phyloP scores from a whole-genome alignment of 1,284 basidiomycete genomes.

The Microbotryum violaceum region DNA sequence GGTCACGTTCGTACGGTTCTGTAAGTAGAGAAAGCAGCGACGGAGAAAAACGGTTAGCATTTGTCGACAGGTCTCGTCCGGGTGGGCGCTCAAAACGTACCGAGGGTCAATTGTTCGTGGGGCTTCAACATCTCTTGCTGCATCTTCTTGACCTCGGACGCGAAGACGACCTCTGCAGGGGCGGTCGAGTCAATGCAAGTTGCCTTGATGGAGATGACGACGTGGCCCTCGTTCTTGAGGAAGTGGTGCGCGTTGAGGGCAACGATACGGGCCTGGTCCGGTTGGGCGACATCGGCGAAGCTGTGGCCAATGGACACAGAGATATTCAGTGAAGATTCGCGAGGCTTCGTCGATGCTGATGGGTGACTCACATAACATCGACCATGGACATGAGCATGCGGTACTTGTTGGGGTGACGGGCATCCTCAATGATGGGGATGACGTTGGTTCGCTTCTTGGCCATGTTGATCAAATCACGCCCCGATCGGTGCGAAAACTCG shows the following conservation, averaged over 20 bases:
- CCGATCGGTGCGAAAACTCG: slow-evolving; percentile 93
- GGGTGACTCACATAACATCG: slow-evolving; percentile 58
- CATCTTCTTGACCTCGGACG: slow-evolving; percentile 77
- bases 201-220: slow-evolving; percentile 96
- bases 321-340: neutral
- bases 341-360: slow-evolving; percentile 33
- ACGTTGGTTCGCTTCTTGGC: slow-evolving; percentile 99
- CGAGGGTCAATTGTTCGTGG: slow-evolving; percentile 74
- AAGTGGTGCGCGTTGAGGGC: slow-evolving; percentile 89
- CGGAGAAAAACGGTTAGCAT: slow-evolving; percentile 31
- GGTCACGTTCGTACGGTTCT: slow-evolving; percentile 51
- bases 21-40: slow-evolving; percentile 40
- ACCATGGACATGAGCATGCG: slow-evolving; percentile 88
- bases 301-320: slow-evolving; percentile 32
- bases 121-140: slow-evolving; percentile 80
- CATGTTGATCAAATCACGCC: slow-evolving; percentile 98
- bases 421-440: slow-evolving; percentile 97
- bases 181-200: slow-evolving; percentile 97
- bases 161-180: slow-evolving; percentile 82
- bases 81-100: neutral
- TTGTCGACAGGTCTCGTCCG: slow-evolving; percentile 41
- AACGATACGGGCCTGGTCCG: slow-evolving; percentile 90
- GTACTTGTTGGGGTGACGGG: slow-evolving; percentile 88
- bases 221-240: slow-evolving; percentile 88
- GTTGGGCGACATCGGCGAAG: slow-evolving; percentile 97